These are phyloP conservation scores for Paraphaeosphaeria minitans DNA, from an alignment of 2,329 filamentous ascomycete genomes.

Conservation along the genomic window DNA sequence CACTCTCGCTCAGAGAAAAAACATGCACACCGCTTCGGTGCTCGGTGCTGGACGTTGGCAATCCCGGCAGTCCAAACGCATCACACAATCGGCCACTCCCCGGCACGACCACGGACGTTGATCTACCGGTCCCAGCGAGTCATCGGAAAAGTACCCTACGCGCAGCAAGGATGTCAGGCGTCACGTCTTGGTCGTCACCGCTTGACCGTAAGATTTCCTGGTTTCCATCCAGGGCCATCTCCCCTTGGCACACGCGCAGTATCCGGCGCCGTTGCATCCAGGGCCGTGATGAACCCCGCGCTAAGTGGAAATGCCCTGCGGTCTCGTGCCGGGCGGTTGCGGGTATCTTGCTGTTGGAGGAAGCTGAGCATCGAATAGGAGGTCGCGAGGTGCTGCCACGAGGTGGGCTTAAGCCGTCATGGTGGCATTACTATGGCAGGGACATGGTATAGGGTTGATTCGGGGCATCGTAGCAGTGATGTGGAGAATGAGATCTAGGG, in stretches of 20 bases:
- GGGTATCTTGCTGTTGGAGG: constrained; percentile 1
- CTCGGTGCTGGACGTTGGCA: neutral
- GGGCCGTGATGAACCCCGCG: neutral
- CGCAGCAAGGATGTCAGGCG: constrained; percentile 2
- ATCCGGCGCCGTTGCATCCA: neutral
- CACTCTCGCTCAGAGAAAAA: neutral
- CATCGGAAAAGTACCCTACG: neutral
- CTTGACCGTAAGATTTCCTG: constrained; percentile 1
- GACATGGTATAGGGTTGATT: neutral
- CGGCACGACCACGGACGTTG: neutral
- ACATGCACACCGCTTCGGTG: constrained; percentile 1
- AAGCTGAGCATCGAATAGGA: neutral
- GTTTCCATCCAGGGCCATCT: constrained; percentile 2
- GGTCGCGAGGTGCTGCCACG: constrained; percentile 5
- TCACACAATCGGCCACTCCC: neutral
- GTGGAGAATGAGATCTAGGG: neutral
- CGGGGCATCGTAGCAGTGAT: neutral
- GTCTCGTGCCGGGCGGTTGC: constrained; percentile 7
- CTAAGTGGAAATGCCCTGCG: neutral
- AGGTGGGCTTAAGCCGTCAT: neutral
- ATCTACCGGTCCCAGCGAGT: neutral
- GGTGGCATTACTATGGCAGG: neutral
- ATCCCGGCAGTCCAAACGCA: neutral
- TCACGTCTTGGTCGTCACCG: neutral
- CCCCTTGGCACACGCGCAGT: constrained; percentile 3